Evolutionary conservation across 192 early-diverging fungal genomes (phyloP), one percentile per base, ranked within the genome.

Genomic region (Podochytrium sp.): DNA sequence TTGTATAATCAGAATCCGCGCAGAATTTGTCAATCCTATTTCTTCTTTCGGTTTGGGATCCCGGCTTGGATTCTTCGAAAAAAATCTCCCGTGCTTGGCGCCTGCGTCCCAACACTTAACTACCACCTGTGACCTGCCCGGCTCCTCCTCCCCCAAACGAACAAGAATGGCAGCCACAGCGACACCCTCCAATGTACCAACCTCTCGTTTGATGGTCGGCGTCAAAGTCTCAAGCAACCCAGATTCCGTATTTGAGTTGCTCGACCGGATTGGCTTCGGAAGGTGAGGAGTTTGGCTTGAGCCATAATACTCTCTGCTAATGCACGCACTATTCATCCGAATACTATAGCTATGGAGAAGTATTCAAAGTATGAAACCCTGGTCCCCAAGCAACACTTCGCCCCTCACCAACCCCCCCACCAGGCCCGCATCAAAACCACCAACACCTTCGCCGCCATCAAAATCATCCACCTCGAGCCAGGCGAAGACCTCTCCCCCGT

Each of bases 401-500:
- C 7, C 47, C 18, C 29, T 61, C 51, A 76, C 58, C 14, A 39
- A 74, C 12, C 16, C 23, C 50, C 27, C 20, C 62, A 27, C 23
- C 57, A 84, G 81, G 84, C 84, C 14, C 73, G 65, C 57, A 40
- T 74, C n/a, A 32, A 43, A 37, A 63, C 27, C 39, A 88, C 85
- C 4, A 68, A 75, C 14, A 63, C 73, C 30, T 39, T 79, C 40
- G 84, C 77, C 12, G 87, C 87, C 12, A 75, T 89, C 4, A 89
- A 89, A 60, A 71, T 89, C 39, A 86, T 89, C 67, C 82, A 81
- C 51, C 78, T 89, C 20, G 87, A 89, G 71, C 76, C 81, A 16
- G 81, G 79, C 33, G 88, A 89, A 69, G 81, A 89, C 50, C 68
- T 89, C 7, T 80, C 85, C 59, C 84, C 87, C 49, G 87, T 89